Evolutionary conservation across 75 land plant genomes (phyloP).

Genomic region (Isoetes taiwanensis): DNA sequence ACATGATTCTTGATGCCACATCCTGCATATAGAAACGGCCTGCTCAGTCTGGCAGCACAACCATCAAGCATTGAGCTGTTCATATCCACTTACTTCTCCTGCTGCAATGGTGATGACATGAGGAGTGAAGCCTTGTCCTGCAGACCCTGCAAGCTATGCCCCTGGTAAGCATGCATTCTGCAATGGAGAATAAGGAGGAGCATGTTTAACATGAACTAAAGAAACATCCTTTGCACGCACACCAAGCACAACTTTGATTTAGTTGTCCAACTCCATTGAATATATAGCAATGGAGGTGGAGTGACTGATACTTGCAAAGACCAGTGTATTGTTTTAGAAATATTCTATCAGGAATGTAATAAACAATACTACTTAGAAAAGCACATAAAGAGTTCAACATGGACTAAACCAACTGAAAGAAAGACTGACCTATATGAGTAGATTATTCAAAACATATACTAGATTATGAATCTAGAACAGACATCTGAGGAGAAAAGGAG

Average conservation of each 20-base stretch:
- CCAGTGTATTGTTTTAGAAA: too few relatives aligned
- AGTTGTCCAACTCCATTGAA: background rate
- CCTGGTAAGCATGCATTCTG: slow-evolving; percentile 31
- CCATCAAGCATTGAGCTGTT: too few relatives aligned
- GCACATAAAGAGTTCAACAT: too few relatives aligned
- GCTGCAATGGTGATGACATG: slow-evolving; percentile 56
- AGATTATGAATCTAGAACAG: too few relatives aligned
- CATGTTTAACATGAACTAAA: background rate
- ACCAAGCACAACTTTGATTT: background rate
- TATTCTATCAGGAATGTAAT: too few relatives aligned
- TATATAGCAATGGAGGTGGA: background rate
- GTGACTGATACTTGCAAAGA: too few relatives aligned
- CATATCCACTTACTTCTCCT: slow-evolving; percentile 93
- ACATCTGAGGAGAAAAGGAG: too few relatives aligned
- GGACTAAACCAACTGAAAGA: too few relatives aligned
- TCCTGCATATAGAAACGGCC: slow-evolving; percentile 41
- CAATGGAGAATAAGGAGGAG: background rate
- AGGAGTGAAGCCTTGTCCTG: slow-evolving; percentile 76
- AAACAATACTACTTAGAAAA: too few relatives aligned
- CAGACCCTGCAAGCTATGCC: slow-evolving; percentile 51
- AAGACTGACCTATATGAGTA: too few relatives aligned
- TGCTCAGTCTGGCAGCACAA: too few relatives aligned
- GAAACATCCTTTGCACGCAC: background rate
- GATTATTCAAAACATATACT: too few relatives aligned
- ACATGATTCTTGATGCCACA: slow-evolving; percentile 65